Evolutionary conservation across 768 basidiomycete species (phyloP).

Genomic region (Mycena vulgaris): DNA sequence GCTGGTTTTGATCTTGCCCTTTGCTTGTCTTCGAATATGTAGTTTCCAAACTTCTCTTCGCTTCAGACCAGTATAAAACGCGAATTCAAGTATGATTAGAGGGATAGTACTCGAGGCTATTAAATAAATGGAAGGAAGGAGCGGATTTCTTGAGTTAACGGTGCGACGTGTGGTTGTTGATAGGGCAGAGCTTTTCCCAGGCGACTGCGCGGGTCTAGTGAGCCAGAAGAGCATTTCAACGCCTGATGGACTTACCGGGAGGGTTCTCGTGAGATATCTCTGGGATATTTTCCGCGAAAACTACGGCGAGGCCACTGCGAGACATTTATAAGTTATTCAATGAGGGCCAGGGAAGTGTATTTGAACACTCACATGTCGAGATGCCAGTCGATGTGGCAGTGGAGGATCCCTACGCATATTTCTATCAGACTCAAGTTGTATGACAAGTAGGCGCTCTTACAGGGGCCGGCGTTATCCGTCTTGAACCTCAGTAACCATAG

Average conservation of each 20-base stretch:
- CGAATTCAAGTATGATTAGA: no score
- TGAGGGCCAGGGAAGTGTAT: conserved; percentile 46
- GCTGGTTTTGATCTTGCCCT: no score
- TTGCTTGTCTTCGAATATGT: no score
- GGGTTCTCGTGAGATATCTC: conserved; percentile 10
- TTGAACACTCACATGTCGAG: conserved; percentile 41
- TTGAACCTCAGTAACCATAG: no score
- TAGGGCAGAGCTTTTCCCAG: conserved; percentile 36
- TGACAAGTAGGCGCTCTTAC: neutral
- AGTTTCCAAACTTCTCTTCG: no score
- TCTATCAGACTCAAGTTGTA: neutral
- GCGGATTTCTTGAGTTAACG: no score
- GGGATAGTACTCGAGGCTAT: no score
- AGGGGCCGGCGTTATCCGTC: conserved; percentile 72
- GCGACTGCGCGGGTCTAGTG: neutral
- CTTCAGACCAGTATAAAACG: no score
- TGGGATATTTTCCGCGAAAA: conserved; percentile 38
- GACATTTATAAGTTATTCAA: conserved; percentile 45
- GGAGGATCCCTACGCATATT: conserved; percentile 51
- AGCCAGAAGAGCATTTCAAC: neutral
- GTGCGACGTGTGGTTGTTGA: conserved; percentile 9
- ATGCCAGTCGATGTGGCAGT: conserved; percentile 54
- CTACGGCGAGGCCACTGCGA: conserved; percentile 36
- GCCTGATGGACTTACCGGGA: neutral
- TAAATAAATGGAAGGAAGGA: no score